Conservation (phyloP, 2,329 filamentous ascomycete genomes). For the Epichloe elymi region DNA sequence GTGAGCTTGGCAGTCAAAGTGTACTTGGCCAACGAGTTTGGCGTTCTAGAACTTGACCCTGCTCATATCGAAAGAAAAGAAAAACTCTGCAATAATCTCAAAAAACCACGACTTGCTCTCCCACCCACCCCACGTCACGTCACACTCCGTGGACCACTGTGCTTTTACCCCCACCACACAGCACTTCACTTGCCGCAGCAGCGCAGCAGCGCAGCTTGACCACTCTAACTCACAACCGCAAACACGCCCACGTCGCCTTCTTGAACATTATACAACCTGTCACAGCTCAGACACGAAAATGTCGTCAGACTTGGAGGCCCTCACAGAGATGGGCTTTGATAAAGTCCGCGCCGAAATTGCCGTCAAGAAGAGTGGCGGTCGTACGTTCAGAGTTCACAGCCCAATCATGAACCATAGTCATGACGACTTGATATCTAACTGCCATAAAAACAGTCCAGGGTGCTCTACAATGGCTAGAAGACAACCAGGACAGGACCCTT, state of each 20-base stretch:
- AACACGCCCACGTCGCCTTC: neutral
- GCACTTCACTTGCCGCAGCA: neutral
- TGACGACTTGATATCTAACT: neutral
- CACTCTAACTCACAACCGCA: slow-evolving; percentile 1
- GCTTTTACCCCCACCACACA: neutral
- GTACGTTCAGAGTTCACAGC: slow-evolving; percentile 36
- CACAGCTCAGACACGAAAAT: slow-evolving; percentile 29
- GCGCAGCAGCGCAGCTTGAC: neutral
- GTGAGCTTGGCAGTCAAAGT: neutral
- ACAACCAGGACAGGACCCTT: slow-evolving; percentile 75
- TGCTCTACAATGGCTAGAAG: slow-evolving; percentile 88
- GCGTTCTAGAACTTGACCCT: too few relatives aligned
- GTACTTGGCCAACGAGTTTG: too few relatives aligned
- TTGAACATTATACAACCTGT: neutral
- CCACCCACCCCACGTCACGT: too few relatives aligned
- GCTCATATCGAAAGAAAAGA: too few relatives aligned
- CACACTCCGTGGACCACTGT: neutral
- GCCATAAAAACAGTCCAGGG: slow-evolving; percentile 52
- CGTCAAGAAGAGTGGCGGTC: slow-evolving; percentile 66
- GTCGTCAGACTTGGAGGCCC: slow-evolving; percentile 44
- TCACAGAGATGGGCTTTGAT: slow-evolving; percentile 71
- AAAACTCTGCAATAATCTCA: too few relatives aligned
- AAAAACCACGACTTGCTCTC: too few relatives aligned
- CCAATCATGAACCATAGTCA: neutral
- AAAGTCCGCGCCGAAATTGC: slow-evolving; percentile 70